Evolutionary conservation across 768 basidiomycete species (phyloP).

Genomic region (Tephrocybe sp.): DNA sequence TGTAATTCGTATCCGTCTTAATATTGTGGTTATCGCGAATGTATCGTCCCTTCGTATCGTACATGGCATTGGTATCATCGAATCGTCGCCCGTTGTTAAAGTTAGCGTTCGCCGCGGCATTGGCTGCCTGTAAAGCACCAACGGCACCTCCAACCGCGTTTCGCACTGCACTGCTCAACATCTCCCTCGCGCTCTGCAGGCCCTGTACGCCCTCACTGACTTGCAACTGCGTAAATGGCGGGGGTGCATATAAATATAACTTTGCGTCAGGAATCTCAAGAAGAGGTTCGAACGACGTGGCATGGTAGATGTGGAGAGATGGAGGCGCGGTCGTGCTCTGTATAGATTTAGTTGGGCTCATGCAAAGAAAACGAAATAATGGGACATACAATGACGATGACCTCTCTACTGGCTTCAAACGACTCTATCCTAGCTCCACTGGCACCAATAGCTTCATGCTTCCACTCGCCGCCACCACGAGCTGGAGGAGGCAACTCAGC

Average conservation of each 20-base stretch:
- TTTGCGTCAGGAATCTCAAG: slow-evolving; percentile 45
- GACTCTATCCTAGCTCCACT: slow-evolving; percentile 24
- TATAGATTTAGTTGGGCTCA: neutral
- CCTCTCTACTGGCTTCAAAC: slow-evolving; percentile 44
- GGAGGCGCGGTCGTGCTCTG: slow-evolving; percentile 60
- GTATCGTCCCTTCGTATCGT: neutral
- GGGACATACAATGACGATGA: slow-evolving; percentile 56
- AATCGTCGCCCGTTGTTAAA: neutral
- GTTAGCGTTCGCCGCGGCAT: neutral
- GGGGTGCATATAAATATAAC: slow-evolving; percentile 43
- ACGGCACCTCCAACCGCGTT: slow-evolving; percentile 9
- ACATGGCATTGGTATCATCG: neutral
- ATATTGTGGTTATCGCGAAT: neutral
- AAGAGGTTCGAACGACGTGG: slow-evolving; percentile 48
- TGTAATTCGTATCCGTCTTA: neutral
- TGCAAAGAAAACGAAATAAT: neutral
- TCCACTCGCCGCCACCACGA: neutral
- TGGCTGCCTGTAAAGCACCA: neutral
- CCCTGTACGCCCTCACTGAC: slow-evolving; percentile 5
- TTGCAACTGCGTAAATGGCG: slow-evolving; percentile 20
- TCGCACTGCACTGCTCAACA: slow-evolving; percentile 12
- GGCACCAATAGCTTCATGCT: slow-evolving; percentile 17
- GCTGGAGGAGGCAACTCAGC: neutral
- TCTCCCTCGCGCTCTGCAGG: neutral
- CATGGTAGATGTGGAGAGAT: slow-evolving; percentile 53